Evolutionary conservation across 345 rosid species (phyloP).

Genomic region (Moringa oleifera): DNA sequence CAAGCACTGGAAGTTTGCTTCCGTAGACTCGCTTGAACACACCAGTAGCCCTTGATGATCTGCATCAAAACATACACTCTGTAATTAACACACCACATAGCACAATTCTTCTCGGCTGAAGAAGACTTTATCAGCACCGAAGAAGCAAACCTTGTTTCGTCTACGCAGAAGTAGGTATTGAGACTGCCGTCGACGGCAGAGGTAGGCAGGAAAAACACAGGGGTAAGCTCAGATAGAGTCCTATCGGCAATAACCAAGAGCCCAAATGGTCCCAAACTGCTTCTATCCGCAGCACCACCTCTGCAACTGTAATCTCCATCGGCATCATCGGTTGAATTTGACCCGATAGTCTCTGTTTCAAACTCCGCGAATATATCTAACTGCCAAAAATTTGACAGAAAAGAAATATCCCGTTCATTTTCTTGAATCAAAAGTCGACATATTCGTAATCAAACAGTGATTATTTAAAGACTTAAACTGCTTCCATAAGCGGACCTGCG

Average conservation of each 20-base stretch:
- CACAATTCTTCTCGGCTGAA: too few relatives aligned
- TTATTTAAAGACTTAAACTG: not conserved
- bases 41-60: conserved; percentile 68
- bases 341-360: conserved; percentile 27
- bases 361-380: conserved; percentile 58
- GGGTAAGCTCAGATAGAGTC: conserved; percentile 69
- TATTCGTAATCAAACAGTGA: too few relatives aligned
- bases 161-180: conserved; percentile 60
- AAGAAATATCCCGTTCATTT: too few relatives aligned
- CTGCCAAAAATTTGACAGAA: too few relatives aligned
- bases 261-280: conserved; percentile 76
- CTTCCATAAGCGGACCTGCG: conserved; percentile 56
- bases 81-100: too few relatives aligned
- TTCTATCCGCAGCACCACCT: conserved; percentile 49
- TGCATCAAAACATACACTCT: conserved; percentile 18
- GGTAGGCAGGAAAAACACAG: conserved; percentile 56
- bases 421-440: too few relatives aligned
- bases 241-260: conserved; percentile 60
- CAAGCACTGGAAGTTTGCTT: conserved; percentile 55
- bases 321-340: conserved; percentile 21
- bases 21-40: conserved; percentile 62
- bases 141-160: conserved; percentile 54
- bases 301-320: conserved; percentile 26
- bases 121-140: too few relatives aligned
- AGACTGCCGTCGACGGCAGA: conserved; percentile 29